Evolutionary conservation across 805 yeast genomes (phyloP).

Genomic region (Aciculoconidium aculeatum): DNA sequence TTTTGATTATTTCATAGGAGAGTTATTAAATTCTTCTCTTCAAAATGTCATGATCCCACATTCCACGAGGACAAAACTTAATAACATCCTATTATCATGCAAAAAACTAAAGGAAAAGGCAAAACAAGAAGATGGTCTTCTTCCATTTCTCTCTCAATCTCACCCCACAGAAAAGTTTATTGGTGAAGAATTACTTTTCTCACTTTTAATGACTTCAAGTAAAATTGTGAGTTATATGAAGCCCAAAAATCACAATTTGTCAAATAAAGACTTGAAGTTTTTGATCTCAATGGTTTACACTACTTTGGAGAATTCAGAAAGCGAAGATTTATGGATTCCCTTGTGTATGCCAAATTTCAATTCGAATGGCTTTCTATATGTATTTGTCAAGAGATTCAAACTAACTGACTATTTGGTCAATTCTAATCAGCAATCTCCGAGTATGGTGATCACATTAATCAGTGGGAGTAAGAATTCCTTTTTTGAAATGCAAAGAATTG

Average conservation of each 20-base stretch:
- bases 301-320: conserved; percentile 28
- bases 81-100: conserved; percentile 41
- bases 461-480: conserved; percentile 76
- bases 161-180: conserved; percentile 10
- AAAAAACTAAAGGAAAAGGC: conserved; percentile 16
- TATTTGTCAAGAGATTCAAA: conserved; percentile 51
- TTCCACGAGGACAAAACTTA: conserved; percentile 51
- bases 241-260: conserved; percentile 72
- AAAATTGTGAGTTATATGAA: conserved; percentile 63
- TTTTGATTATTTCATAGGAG: conserved; percentile 22
- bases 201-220: conserved; percentile 61
- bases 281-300: conserved; percentile 66
- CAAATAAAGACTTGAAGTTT: conserved; percentile 75
- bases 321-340: conserved; percentile 89
- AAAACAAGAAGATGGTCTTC: neutral
- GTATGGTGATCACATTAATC: conserved; percentile 34
- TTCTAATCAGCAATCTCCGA: conserved; percentile 20
- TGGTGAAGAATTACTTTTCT: conserved; percentile 59
- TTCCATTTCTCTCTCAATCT: neutral
- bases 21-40: conserved; percentile 24
- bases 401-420: conserved; percentile 14
- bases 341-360: conserved; percentile 89
- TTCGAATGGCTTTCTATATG: conserved; percentile 78
- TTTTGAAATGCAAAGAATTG: conserved; percentile 62
- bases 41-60: conserved; percentile 44